Percentiles rank a stretch among this genome's conserved stretches.
These are phyloP conservation scores for Syzygium aromaticum DNA, from an alignment of 345 rosid species.

Conservation along the genomic window DNA sequence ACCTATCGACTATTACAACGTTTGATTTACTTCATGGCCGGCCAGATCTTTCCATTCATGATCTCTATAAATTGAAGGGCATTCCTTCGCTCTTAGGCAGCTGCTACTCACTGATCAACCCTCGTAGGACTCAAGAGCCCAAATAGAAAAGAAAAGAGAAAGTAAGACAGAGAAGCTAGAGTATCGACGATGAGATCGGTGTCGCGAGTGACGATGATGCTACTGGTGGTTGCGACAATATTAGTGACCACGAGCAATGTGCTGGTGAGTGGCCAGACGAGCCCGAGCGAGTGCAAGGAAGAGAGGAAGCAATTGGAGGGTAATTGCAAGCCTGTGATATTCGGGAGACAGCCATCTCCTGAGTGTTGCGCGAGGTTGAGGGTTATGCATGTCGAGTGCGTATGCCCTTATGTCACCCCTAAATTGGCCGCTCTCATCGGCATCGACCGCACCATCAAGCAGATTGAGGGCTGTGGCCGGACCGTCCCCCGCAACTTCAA, in stretches of 20 bases:
- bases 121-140: not conserved
- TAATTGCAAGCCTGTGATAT: conserved; percentile 1
- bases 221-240: not conserved
- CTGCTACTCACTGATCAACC: not conserved
- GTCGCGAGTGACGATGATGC: not conserved
- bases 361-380: conserved; percentile 4
- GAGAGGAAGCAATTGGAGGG: conserved; percentile 3
- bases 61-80: not conserved
- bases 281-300: conserved; percentile 2
- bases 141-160: not conserved
- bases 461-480: conserved; percentile 12
- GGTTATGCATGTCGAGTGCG: conserved; percentile 2
- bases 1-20: not conserved
- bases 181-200: not conserved
- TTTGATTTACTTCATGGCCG: not conserved
- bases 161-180: not conserved
- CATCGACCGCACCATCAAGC: not conserved
- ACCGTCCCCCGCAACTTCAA: conserved; percentile 14
- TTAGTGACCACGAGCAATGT: not conserved
- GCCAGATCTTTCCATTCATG: not conserved
- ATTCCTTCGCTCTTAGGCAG: not conserved
- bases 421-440: conserved; percentile 6
- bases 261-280: not conserved
- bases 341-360: not conserved
- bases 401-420: conserved; percentile 8